A percentile compares a stretch with the other conserved stretches of the same genome.
Conservation (phyloP, 257 asterid species). For the Agastache rugosa region DNA sequence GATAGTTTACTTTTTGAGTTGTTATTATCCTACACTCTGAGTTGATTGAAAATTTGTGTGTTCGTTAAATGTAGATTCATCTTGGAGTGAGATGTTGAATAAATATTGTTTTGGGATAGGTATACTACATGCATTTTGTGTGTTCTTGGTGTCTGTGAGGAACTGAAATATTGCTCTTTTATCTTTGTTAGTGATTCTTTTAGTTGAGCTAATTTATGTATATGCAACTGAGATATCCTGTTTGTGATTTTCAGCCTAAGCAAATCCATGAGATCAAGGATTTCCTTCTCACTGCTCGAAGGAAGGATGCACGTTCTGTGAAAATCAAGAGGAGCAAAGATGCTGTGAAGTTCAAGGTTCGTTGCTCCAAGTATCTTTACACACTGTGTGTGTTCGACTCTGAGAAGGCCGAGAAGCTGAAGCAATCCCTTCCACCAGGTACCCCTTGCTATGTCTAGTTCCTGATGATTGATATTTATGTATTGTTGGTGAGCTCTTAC, state of each 20-base stretch:
- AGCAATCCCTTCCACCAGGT: conserved; percentile 58
- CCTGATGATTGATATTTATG: background rate
- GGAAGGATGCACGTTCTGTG: conserved; percentile 54
- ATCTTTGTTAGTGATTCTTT: background rate
- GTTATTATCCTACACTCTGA: background rate
- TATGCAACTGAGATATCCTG: background rate
- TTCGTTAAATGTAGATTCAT: background rate
- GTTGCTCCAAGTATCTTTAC: conserved; percentile 59
- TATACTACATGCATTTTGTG: background rate
- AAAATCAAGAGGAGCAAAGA: conserved; percentile 54
- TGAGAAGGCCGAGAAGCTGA: conserved; percentile 56
- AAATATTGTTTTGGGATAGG: background rate
- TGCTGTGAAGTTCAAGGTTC: conserved; percentile 55
- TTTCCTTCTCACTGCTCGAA: conserved; percentile 54
- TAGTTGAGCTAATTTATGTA: background rate
- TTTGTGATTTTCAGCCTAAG: conserved; percentile 44
- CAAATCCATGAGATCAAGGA: conserved; percentile 60
- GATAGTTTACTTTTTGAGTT: background rate
- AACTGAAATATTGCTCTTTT: background rate
- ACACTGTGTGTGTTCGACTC: conserved; percentile 52
- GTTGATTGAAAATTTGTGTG: too few relatives aligned
- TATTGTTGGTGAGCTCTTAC: background rate
- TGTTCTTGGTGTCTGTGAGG: background rate
- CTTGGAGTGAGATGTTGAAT: background rate
- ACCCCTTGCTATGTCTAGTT: conserved; percentile 18